Conservation (phyloP, 345 rosid species). For the Odontarrhena argentea region DNA sequence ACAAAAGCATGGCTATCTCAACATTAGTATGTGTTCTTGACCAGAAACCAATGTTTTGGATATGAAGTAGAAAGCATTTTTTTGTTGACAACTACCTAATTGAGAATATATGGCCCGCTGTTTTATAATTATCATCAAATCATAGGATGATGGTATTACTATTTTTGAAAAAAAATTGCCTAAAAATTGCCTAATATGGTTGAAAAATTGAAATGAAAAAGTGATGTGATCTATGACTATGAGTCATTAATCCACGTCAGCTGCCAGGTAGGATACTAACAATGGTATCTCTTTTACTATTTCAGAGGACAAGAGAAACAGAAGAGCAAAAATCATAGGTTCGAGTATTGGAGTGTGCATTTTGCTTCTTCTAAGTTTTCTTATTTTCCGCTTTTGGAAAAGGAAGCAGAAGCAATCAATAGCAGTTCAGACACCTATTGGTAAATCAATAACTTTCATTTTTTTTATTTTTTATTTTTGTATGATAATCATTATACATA, state of each 20-base stretch:
- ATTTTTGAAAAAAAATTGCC: no score
- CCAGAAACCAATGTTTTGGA: no score
- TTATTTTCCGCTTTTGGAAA: conserved; percentile 50
- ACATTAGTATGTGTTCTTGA: no score
- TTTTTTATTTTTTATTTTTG: background rate
- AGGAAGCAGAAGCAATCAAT: conserved; percentile 42
- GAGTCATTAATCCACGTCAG: background rate
- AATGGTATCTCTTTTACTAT: conserved; percentile 5
- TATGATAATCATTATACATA: background rate
- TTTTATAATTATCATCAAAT: no score
- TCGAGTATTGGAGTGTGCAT: conserved; percentile 48
- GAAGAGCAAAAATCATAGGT: conserved; percentile 45
- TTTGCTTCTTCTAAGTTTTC: conserved; percentile 49
- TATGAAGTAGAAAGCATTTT: no score
- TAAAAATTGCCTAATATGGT: background rate
- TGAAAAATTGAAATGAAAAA: background rate
- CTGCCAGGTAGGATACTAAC: conserved; percentile 5
- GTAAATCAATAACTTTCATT: background rate
- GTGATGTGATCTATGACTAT: background rate
- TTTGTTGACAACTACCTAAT: no score
- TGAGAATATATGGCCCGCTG: no score
- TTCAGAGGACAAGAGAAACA: conserved; percentile 48
- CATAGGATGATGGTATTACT: no score
- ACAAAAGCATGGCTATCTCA: background rate
- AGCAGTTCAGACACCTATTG: conserved; percentile 20